Evolutionary conservation across 208 protist genomes (phyloP).

Genomic region (Crithidia mellificae): DNA sequence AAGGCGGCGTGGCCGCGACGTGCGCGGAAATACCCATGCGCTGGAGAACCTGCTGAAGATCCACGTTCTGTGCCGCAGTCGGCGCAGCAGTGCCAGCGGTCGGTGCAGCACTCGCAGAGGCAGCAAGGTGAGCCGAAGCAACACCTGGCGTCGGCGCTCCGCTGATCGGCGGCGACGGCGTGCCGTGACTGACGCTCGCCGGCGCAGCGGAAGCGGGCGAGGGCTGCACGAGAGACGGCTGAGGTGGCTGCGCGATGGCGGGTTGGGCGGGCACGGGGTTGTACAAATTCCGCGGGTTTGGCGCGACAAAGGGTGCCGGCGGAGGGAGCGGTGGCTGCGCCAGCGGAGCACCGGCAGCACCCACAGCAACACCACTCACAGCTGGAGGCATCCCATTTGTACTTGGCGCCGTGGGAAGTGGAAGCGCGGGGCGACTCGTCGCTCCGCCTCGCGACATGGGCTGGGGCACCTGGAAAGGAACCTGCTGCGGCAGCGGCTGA

Average conservation of each 20-base stretch:
- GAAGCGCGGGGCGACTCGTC: background rate
- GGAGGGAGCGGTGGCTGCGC: background rate
- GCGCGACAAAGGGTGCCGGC: background rate
- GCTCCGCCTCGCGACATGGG: background rate
- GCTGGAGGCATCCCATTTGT: background rate
- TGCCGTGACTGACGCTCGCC: background rate
- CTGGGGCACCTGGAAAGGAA: slow-evolving; percentile 1
- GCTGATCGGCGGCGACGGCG: background rate
- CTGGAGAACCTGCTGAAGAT: slow-evolving; percentile 16
- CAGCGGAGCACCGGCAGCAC: too few relatives aligned
- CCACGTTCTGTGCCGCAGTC: background rate
- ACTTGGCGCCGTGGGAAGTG: background rate
- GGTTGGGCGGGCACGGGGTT: background rate
- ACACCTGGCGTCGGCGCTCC: too few relatives aligned
- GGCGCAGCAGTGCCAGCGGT: slow-evolving; percentile 3
- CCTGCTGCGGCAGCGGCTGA: slow-evolving; percentile 4
- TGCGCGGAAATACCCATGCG: slow-evolving; percentile 18
- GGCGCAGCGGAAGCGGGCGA: background rate
- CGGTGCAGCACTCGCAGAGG: background rate
- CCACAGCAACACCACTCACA: too few relatives aligned
- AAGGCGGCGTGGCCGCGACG: background rate
- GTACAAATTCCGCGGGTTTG: background rate
- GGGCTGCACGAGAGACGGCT: background rate
- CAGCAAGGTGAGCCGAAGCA: background rate
- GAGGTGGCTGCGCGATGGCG: background rate